Evolutionary conservation across 805 yeast species (phyloP).

Genomic region (Metschnikowia anglica): DNA sequence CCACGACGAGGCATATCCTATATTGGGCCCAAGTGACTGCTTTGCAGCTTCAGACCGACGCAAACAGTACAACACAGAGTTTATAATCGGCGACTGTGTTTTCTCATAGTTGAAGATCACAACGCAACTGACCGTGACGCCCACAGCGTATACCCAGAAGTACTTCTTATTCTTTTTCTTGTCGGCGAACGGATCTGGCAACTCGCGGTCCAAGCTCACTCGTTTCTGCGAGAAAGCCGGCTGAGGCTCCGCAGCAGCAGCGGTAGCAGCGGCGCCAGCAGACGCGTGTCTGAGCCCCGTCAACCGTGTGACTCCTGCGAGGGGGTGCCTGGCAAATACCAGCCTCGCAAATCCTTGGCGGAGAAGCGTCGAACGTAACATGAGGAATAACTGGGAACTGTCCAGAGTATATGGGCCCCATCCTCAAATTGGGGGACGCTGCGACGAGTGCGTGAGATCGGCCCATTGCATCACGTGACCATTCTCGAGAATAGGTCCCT

Average conservation of each 20-base stretch:
- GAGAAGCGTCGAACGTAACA: conserved; percentile 2
- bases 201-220: conserved; percentile 69
- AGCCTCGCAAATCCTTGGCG: conserved; percentile 1
- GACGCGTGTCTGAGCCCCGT: conserved; percentile 6
- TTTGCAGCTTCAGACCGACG: conserved; percentile 71
- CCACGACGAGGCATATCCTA: conserved; percentile 66
- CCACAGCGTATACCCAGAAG: conserved; percentile 47
- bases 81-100: conserved; percentile 82
- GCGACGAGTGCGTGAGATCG: background rate
- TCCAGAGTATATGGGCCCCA: background rate
- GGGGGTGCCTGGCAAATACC: background rate
- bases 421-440: background rate
- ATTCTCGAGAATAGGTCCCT: background rate
- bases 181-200: conserved; percentile 76
- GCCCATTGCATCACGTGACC: conserved; percentile 1
- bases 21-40: conserved; percentile 67
- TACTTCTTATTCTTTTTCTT: conserved; percentile 50
- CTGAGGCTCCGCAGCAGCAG: background rate
- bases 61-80: conserved; percentile 80
- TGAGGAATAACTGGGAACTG: background rate
- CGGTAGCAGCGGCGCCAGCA: background rate
- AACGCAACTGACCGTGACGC: conserved; percentile 37
- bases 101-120: conserved; percentile 92
- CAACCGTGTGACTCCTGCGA: background rate
- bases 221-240: conserved; percentile 1